Base-by-base conservation (phyloP, 78 protist genomes). In the Acrasis kona region DNA sequence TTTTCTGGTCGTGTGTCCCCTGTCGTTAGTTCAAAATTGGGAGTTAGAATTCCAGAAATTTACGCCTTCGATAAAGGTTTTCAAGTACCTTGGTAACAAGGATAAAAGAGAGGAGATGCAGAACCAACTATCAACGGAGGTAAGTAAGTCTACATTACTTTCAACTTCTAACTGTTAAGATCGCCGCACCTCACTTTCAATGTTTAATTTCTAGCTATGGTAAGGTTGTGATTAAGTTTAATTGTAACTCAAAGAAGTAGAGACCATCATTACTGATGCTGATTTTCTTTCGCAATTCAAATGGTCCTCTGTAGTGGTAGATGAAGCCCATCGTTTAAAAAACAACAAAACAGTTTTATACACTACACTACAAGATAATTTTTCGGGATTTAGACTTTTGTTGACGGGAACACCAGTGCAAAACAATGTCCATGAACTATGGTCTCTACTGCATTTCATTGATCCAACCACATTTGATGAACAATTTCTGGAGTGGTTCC, bases 11-110 rank as follows among this genome's bases (percentile, higher is more conserved):
- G 81, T 96, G 0, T 99, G 87, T 9, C 99, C 99, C 5, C 86
- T 98, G 30, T 86, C 97, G 2, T 92, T 97, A 10, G 10, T 98
- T 0, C 70, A 84, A 37, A 89, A 93, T 78, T 98, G 99, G 99
- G 39, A 64, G 6, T 73, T 77, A 36, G 99, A 97, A 75, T 75
- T 92, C 37, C 84, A 85, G 1, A 77, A 66, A 27, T 93, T 95
- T 94, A 91, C 89, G 39, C 97, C 97, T 10, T 7, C 64, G 7
- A 50, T 50, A 19, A 29, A 10, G 27, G 40, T 67, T 38, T 12
- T 87, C 2, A 39, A 67, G 37, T 94, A 93, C 83, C 72, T 77
- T 74, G 98, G 98, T 27, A 5, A 32, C 19, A 71, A 72, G 70
- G 81, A 78, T 8, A 40, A 73, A n/a, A 78, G 96, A 50, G 61